Evolutionary conservation across 805 yeast species (phyloP), one percentile per base, ranked within the genome.

Genomic region (Ogataea trehalophila): DNA sequence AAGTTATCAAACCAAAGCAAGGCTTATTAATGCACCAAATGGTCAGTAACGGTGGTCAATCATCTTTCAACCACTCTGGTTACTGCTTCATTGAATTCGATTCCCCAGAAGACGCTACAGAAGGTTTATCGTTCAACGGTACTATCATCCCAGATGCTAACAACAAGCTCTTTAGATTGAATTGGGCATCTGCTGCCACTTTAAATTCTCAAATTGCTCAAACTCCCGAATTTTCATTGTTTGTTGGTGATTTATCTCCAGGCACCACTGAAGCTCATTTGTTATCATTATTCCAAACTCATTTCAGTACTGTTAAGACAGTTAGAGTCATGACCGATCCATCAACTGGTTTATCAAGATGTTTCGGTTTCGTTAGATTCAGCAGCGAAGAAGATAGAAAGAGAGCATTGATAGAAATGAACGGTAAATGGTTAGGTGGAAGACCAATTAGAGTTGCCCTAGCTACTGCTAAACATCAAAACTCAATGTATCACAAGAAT

Each of bases 251-350:
- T 63, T 70, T 86, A 50, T 77, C 89, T 2, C 88, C 92, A 1
- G 74, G 80, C 1, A 85, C 90, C 4, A 85, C 92, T 0, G 94
- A 86, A 62, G 91, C 91, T 6, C 91, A 85, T 62, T 66, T 86
- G 48, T 66, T 86, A 42, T 81, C 87, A 22, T 70, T 86, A 44
- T 86, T 86, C 63, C 92, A 85, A 62, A 76, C 79, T 39, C 74
- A 75, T 48, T 86, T 77, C 66, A 70, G 70, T 44, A 77, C 87
- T 8, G 84, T 86, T 37, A 85, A 84, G 56, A 85, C 94, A 2
- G 94, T 86, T 6, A 70, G 94, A 50, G 92, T 86, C 11, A 86
- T 86, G 92, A 85, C 94, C 0, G 92, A 86, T 60, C 94, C 94
- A 2, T 76, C 86, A 6, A 76, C 85, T 14, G 91, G 91, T 0